Evolutionary conservation across 73 alveolate species (phyloP), one percentile per base, ranked within the genome.

Genomic region (Paramecium sexaurelia): DNA sequence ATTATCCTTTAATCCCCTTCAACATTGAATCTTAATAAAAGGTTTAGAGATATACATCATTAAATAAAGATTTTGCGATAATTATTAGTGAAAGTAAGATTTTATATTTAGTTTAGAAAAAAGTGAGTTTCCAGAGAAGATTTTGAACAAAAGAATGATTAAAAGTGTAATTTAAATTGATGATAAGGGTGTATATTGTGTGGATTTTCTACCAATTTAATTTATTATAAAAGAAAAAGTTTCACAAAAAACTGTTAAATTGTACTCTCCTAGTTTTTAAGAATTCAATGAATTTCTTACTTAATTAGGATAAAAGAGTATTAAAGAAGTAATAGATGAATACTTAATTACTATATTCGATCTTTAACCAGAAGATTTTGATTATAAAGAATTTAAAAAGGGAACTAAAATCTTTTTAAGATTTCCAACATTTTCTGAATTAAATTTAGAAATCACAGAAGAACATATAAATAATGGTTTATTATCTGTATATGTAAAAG

Each of bases 141-240:
- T 41, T 22, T 78, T 37, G 8, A 40, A 5, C 10, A 78, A 78
- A 24, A 37, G 55, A 24, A 11, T 41, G 68, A 78, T 78, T 10
- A 78, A 78, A 33, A 7, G 55, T 20, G 90, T 78, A 41, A 41
- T 20, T 9, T 39, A 40, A 41, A 22, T 20, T 9, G 73, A 78
- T 39, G 75, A 41, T 5, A 40, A 22, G 41, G 3, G 7, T 19
- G 22, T 40, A 6, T 78, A 6, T 41, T 20, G 41, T 39, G 90
- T 45, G 10, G 55, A 78, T 78, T 78, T 78, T 43, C 13, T 45
- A 20, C 90, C 90, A 24, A 15, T 43, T 26, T 39, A 78, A 78
- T 39, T 78, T 41, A 6, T 78, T 7, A 26, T 78, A 5, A 78
- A 78, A 45, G 90, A 78, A 45, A 78, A 78, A 45, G 90, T 78